Evolutionary conservation across 163 green algal genomes (phyloP), one percentile per base, ranked within the genome.

Genomic region (Prototheca cutis): DNA sequence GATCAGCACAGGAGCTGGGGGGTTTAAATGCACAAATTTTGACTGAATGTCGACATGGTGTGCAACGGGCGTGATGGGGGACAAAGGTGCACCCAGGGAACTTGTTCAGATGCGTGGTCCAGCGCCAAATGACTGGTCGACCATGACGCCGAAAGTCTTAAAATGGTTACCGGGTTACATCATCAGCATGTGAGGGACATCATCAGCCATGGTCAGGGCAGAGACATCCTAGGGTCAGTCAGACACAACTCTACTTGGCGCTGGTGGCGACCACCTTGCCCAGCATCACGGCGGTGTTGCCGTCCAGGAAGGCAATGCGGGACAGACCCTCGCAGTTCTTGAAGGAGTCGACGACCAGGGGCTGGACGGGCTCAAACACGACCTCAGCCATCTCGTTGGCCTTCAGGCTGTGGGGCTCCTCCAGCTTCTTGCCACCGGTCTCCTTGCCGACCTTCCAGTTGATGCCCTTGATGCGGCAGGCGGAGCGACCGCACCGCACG

Each of bases 371-470:
- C 80, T 89, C 84, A 67, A 93, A 95, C 27, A 88, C 78, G n/a
- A 88, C 75, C 80, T 93, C 66, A 21, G 87, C 86, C 76, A 91
- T 90, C 83, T 95, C 87, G 70, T 95, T 95, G 61, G 87, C 86
- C 86, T 95, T 95, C 51, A 95, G 84, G 62, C 66, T 69, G 62
- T 87, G 74, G 62, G 87, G 85, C 18, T 66, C 72, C 70, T 95
- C 85, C 66, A 91, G 67, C 87, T 93, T 95, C 84, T 95, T 95
- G 73, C 85, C 85, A 66, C 87, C 87, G 60, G 87, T 95, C 84
- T 95, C 87, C 84, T 95, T 95, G 74, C 87, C 87, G 25, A 91
- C 80, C 87, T 95, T 95, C 86, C 84, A 93, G 80, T 91, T 80
- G 70, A 95, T 85, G 55, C 70, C 69, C 59, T 67, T 81, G 48